These are phyloP conservation scores for Lentinula sp. DNA, from an alignment of 768 basidiomycete species.

Conservation along the genomic window DNA sequence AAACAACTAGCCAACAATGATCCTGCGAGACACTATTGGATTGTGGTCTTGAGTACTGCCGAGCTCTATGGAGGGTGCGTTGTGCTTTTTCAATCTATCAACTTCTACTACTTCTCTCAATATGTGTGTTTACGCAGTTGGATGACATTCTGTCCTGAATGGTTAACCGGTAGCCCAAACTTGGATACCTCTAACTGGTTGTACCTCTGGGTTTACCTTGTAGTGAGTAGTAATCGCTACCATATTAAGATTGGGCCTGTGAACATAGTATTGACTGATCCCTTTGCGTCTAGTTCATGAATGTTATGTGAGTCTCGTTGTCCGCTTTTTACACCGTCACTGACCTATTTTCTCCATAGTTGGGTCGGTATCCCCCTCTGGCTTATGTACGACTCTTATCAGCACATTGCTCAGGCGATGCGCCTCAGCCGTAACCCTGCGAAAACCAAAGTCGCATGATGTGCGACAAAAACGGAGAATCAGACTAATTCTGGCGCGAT, in stretches of 20 bases:
- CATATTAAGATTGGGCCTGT: background rate
- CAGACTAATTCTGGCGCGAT: too few species aligned
- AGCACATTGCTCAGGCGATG: constrained; percentile 57
- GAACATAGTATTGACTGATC: background rate
- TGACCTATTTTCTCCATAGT: constrained; percentile 27
- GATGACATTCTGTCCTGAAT: constrained; percentile 90
- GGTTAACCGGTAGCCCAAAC: constrained; percentile 70
- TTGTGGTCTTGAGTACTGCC: constrained; percentile 67
- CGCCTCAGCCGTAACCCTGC: constrained; percentile 28
- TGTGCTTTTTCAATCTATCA: background rate
- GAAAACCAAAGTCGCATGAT: constrained; percentile 23
- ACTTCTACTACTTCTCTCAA: background rate
- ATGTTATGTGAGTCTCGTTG: constrained; percentile 51
- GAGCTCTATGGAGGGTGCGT: constrained; percentile 74
- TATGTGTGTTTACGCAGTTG: constrained; percentile 34
- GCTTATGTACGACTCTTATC: constrained; percentile 77
- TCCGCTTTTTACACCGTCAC: background rate
- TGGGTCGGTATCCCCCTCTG: constrained; percentile 77
- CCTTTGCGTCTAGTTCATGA: constrained; percentile 60
- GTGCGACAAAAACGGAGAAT: too few species aligned
- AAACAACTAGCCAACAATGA: constrained; percentile 59
- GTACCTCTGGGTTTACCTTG: constrained; percentile 75
- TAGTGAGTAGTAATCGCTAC: constrained; percentile 47
- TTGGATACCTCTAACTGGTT: constrained; percentile 65
- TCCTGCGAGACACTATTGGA: constrained; percentile 72